Base-by-base conservation (phyloP, 2,329 filamentous ascomycete genomes). In the Venturiaceae sp. region DNA sequence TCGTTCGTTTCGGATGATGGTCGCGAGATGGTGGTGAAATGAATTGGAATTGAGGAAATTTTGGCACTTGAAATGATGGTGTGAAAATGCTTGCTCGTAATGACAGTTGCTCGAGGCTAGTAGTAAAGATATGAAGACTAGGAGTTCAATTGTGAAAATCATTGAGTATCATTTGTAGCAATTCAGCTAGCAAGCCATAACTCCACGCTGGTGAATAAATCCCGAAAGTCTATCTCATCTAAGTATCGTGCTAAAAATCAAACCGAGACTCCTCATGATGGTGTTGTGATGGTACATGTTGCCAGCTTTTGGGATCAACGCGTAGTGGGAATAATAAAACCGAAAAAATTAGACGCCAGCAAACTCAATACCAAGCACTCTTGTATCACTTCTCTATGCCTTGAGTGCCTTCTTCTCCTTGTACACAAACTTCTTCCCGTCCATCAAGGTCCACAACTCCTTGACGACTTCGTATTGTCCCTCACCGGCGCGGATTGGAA, bases 401-500 rank as follows among this genome's bases (percentile, higher is more conserved):
- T n/a, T 26, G 13, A 6, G 28, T 26, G 30, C 32, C 13, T 19
- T 39, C 28, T 37, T 41, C 21, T 50, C 23, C 44, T 30, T 30
- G 53, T 57, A 71, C 2, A 65, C 63, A 60, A 73, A 72, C 57
- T 62, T 67, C 11, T 65, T 61, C 2, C 69, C 66, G 0, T 67
- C 69, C 70, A 73, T 72, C 16, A 68, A 59, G 0, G 34, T 63
- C 71, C 71, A 73, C 0, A 73, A 53, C 61, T 71, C 66, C 61
- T 68, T 59, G 1, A 72, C 68, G 1, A 72, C 65, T 7, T 58
- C 63, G 57, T 64, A 53, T 64, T 71, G 70, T 14, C 60, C 63
- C 58, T 67, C 65, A 0, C 69, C 71, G 3, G 57, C 64, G 4
- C 70, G 62, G 3, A 73, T 67, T 8, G 66, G 66, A 30, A 73